These are phyloP conservation scores for Arabidopsis hybrid DNA, from an alignment of 441 rosid genomes.

Conservation along the genomic window DNA sequence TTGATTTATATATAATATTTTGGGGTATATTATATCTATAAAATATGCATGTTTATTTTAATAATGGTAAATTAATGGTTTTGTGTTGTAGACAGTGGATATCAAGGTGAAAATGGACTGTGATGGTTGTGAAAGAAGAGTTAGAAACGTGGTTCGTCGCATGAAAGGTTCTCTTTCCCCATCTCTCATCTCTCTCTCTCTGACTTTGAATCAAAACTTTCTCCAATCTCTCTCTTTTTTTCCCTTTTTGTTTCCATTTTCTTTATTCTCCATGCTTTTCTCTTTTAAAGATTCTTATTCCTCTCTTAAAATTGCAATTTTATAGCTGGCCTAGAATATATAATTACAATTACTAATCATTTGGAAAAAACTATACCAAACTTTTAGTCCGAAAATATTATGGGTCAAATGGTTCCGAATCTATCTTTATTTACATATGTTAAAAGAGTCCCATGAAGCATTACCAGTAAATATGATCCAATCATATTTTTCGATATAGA, in stretches of 20 bases:
- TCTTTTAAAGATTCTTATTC: constrained; percentile 43
- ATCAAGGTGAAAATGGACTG: constrained; percentile 98
- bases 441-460: neutral
- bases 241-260: constrained; percentile 37
- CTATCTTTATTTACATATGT: neutral
- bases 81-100: constrained; percentile 79
- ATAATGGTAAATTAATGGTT: constrained; percentile 5
- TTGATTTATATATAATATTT: neutral
- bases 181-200: constrained; percentile 19
- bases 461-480: neutral
- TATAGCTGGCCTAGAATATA: constrained; percentile 7
- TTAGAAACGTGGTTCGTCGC: constrained; percentile 65
- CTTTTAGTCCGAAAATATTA: constrained; percentile 2
- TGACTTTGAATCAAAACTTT: constrained; percentile 42
- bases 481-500: neutral
- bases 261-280: constrained; percentile 32
- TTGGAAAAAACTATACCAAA: neutral
- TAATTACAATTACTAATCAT: constrained; percentile 26
- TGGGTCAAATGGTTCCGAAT: neutral
- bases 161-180: constrained; percentile 64
- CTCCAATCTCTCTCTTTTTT: constrained; percentile 21
- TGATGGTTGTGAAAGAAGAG: constrained; percentile 94
- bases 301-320: constrained; percentile 7
- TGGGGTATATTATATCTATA: neutral
- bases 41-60: neutral